A percentile compares a stretch with the other conserved stretches of the same genome.
Conservation (phyloP, 306 rosid genomes). For the Mucuna pruriens region DNA sequence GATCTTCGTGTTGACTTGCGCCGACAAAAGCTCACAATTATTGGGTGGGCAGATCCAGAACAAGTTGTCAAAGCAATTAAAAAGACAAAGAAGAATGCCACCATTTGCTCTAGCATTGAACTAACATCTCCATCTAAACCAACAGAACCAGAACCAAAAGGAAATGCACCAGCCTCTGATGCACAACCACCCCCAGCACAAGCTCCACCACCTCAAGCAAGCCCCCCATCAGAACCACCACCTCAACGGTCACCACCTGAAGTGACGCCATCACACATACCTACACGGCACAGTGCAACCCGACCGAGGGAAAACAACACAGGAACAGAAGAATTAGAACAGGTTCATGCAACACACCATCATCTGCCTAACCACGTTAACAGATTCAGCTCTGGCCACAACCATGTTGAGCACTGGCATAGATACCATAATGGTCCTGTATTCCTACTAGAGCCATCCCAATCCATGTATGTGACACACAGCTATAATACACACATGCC, state of each 20-base stretch:
- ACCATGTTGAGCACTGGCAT: slow-evolving; percentile 44
- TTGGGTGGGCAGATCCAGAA: slow-evolving; percentile 93
- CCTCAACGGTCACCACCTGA: slow-evolving; percentile 39
- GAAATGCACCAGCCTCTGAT: slow-evolving; percentile 31
- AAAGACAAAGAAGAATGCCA: slow-evolving; percentile 81
- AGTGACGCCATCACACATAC: slow-evolving; percentile 36
- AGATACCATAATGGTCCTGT: slow-evolving; percentile 48
- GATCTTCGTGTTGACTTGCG: slow-evolving; percentile 69
- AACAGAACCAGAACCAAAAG: slow-evolving; percentile 37
- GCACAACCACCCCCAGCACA: slow-evolving; percentile 34
- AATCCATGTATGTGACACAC: slow-evolving; percentile 57
- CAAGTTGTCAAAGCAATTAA: slow-evolving; percentile 78
- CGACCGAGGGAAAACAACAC: slow-evolving; percentile 41
- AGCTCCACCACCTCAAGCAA: slow-evolving; percentile 36
- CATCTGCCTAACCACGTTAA: slow-evolving; percentile 51
- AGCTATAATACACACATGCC: slow-evolving; percentile 71
- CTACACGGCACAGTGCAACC: slow-evolving; percentile 40
- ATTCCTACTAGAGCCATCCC: slow-evolving; percentile 33
- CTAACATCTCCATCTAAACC: slow-evolving; percentile 41
- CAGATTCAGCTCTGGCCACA: slow-evolving; percentile 45
- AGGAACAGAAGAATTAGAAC: slow-evolving; percentile 45
- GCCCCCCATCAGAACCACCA: slow-evolving; percentile 32
- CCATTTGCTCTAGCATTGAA: slow-evolving; percentile 61
- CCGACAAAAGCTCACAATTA: slow-evolving; percentile 68
- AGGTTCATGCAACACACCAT: slow-evolving; percentile 55